Conservation (phyloP, 495 filamentous ascomycete genomes). For the Polyplosphaeria fusca region DNA sequence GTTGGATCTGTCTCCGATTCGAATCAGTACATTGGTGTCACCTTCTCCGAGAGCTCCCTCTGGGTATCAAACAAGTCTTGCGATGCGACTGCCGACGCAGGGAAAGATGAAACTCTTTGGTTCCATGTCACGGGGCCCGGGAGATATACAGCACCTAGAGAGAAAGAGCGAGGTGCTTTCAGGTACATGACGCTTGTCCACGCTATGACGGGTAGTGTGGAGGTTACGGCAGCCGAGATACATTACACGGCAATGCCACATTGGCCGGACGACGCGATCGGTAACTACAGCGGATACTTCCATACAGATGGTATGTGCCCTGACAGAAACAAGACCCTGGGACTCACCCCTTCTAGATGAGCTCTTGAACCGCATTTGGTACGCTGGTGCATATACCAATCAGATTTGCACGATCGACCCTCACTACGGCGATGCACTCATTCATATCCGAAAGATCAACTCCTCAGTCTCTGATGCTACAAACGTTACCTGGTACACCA, state of each 20-base stretch:
- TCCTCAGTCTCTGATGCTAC: conserved; percentile 27
- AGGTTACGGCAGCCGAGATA: conserved; percentile 29
- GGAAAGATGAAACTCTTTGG: conserved; percentile 45
- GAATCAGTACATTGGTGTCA: conserved; percentile 45
- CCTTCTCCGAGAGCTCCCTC: conserved; percentile 46
- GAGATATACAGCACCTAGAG: conserved; percentile 37
- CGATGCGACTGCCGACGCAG: conserved; percentile 46
- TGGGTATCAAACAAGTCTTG: conserved; percentile 44
- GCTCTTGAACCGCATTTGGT: conserved; percentile 57
- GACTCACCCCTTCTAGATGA: conserved; percentile 39
- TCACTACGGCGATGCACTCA: conserved; percentile 47
- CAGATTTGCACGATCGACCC: conserved; percentile 57
- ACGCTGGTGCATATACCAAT: conserved; percentile 61
- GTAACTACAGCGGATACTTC: conserved; percentile 50
- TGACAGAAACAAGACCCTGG: neutral
- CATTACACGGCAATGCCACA: conserved; percentile 35
- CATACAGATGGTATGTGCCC: conserved; percentile 39
- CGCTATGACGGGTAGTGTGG: conserved; percentile 30
- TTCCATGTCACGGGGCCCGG: conserved; percentile 40
- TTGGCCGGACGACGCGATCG: conserved; percentile 23
- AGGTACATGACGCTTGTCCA: conserved; percentile 44
- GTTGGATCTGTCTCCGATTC: conserved; percentile 34
- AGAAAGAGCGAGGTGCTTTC: conserved; percentile 46
- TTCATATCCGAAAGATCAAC: conserved; percentile 34
- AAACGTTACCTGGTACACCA: conserved; percentile 34